Evolutionary conservation across 495 filamentous ascomycete genomes (phyloP), one percentile per base, ranked within the genome.

Genomic region (Talaromyces stipitatus): DNA sequence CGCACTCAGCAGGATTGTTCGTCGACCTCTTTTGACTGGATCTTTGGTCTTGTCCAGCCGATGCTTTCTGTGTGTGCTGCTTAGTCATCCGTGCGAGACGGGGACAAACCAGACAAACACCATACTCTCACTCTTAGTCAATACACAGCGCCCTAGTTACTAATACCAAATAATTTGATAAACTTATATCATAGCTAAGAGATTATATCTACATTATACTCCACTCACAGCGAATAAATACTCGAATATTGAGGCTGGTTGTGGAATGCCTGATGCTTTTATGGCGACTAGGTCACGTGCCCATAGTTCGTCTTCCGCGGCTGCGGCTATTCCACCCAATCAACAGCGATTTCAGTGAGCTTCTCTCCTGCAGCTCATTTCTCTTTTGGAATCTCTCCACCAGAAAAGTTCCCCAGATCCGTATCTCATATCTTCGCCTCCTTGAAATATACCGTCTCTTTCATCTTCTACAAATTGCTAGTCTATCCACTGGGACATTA

Each of bases 61-160:
- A 18, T n/a, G 11, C 12, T 63, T 45, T 55, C 54, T 55, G 32
- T 55, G 54, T 55, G 54, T 55, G 54, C 33, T 41, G 54, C 54
- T 55, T 55, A 55, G 54, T 55, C 54, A 55, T 55, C n/a, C 52
- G 10, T 24, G 18, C 54, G 54, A 55, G 54, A 22, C 36, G 36
- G 32, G 24, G 43, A 3, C 54, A 55, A 45, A 46, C 33, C 24
- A 55, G 38, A 30, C 54, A 55, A 55, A 55, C 38, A 55, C 22
- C 18, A 2, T 6, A 33, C 6, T 33, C 30, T 12, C 30, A 33
- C 12, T 33, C 30, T 12, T 33, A 12, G 30, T 33, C 30, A 7
- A 6, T 6, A 33, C 30, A 33, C 6, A 33, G 30, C 12, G 30
- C 30, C 30, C 12, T 12, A 7, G 30, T 7, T 33, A 12, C 7